These are phyloP conservation scores for Aureobasidium namibiae DNA, from an alignment of 2,329 filamentous ascomycete species.

Conservation along the genomic window DNA sequence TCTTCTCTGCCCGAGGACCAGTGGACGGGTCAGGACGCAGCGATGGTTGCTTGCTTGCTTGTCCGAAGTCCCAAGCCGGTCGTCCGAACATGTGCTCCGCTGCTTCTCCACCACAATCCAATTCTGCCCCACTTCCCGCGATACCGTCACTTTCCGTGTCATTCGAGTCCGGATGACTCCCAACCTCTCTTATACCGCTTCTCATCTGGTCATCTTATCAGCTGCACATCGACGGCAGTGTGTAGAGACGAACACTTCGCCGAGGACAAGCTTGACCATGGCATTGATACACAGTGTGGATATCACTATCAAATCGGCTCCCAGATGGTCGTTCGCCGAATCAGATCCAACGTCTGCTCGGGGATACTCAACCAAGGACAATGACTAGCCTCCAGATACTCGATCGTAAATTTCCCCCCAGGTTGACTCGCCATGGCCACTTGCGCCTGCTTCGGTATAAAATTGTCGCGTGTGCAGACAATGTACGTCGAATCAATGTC, in stretches of 20 bases:
- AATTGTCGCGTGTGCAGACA: slow-evolving; percentile 32
- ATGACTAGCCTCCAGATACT: slow-evolving; percentile 21
- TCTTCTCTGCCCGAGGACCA: background rate
- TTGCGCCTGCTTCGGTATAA: slow-evolving; percentile 29
- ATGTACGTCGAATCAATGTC: slow-evolving; percentile 34
- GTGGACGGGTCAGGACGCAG: background rate
- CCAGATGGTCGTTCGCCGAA: slow-evolving; percentile 13
- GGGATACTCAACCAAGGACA: slow-evolving; percentile 22
- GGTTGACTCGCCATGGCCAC: slow-evolving; percentile 27
- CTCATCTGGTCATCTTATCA: background rate
- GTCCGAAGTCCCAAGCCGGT: background rate
- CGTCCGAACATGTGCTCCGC: background rate
- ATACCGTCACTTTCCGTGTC: background rate
- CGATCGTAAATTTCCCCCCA: slow-evolving; percentile 16
- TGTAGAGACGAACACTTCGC: background rate
- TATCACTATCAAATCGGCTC: slow-evolving; percentile 5
- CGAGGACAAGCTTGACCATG: background rate
- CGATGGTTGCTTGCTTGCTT: too few species aligned
- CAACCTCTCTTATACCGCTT: background rate
- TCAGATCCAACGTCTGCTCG: slow-evolving; percentile 17
- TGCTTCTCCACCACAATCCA: background rate
- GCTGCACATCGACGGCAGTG: background rate
- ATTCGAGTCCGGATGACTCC: too few species aligned
- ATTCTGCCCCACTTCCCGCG: background rate
- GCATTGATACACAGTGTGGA: background rate